A percentile compares a stretch with the other conserved stretches of the same genome.
These are phyloP conservation scores for Psilocybe cyanescens DNA, from an alignment of 768 basidiomycete species.

Conservation along the genomic window DNA sequence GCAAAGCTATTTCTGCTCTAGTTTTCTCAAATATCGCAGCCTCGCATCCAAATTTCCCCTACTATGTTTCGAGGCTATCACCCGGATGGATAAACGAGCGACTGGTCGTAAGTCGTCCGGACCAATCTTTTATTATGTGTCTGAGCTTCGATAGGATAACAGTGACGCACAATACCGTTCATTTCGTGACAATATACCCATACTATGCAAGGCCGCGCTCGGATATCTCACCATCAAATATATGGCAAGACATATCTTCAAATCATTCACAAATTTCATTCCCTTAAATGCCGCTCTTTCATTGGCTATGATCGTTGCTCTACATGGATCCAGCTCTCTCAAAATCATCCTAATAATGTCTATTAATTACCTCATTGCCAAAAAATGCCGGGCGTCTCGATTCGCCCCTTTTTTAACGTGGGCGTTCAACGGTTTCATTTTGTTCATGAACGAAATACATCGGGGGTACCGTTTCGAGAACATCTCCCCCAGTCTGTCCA, in stretches of 20 bases:
- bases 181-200: slow-evolving; percentile 80
- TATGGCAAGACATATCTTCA: slow-evolving; percentile 42
- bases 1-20: neutral
- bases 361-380: slow-evolving; percentile 70
- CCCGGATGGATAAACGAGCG: slow-evolving; percentile 85
- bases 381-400: slow-evolving; percentile 43
- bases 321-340: slow-evolving; percentile 82
- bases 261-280: slow-evolving; percentile 39
- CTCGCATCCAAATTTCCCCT: slow-evolving; percentile 73
- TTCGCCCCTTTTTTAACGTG: slow-evolving; percentile 65
- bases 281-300: slow-evolving; percentile 68
- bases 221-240: slow-evolving; percentile 62
- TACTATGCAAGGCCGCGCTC: slow-evolving; percentile 51
- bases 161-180: slow-evolving; percentile 90
- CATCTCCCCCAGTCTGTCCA: slow-evolving; percentile 55
- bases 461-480: slow-evolving; percentile 72
- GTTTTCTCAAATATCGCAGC: slow-evolving; percentile 39
- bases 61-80: slow-evolving; percentile 61
- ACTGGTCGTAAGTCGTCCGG: slow-evolving; percentile 60
- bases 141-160: slow-evolving; percentile 67
- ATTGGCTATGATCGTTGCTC: slow-evolving; percentile 60
- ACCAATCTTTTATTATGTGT: neutral
- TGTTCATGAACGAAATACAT: slow-evolving; percentile 79
- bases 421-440: slow-evolving; percentile 71
- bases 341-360: slow-evolving; percentile 78